These are phyloP conservation scores for Saccharomycopsis babjevae DNA, from an alignment of 805 yeast species.

Conservation along the genomic window DNA sequence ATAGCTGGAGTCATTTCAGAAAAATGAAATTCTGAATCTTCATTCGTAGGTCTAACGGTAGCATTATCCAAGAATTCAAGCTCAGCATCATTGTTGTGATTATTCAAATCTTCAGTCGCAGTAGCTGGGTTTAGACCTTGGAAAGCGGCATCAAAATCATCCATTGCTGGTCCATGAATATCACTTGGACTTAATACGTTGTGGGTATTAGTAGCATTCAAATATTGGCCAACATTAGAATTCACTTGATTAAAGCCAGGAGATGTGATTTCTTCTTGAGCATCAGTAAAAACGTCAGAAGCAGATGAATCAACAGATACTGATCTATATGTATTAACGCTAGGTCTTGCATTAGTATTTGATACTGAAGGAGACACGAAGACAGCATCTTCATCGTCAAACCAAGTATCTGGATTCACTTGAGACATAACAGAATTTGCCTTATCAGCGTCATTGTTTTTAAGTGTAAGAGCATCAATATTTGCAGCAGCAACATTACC, in stretches of 20 bases:
- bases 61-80: neutral
- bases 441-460: neutral
- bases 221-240: neutral
- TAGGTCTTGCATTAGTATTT: neutral
- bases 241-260: neutral
- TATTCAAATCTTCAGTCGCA: constrained; percentile 17
- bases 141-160: constrained; percentile 30
- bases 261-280: constrained; percentile 15
- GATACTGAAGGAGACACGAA: neutral
- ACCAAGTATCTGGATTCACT: constrained; percentile 10
- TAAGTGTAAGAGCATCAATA: neutral
- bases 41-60: neutral
- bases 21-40: neutral
- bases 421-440: neutral
- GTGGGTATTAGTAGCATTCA: neutral
- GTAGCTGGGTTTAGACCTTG: constrained; percentile 25
- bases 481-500: neutral
- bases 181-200: constrained; percentile 1
- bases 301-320: constrained; percentile 3
- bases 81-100: neutral
- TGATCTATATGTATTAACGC: neutral
- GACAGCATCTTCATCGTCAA: constrained; percentile 5
- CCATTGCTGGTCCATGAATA: neutral
- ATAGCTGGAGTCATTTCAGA: neutral
- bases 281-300: constrained; percentile 14